A percentile compares a stretch with the other conserved stretches of the same genome.
phyloP scores from a whole-genome alignment of 2,329 filamentous ascomycete genomes.

The Beauveria varroae region DNA sequence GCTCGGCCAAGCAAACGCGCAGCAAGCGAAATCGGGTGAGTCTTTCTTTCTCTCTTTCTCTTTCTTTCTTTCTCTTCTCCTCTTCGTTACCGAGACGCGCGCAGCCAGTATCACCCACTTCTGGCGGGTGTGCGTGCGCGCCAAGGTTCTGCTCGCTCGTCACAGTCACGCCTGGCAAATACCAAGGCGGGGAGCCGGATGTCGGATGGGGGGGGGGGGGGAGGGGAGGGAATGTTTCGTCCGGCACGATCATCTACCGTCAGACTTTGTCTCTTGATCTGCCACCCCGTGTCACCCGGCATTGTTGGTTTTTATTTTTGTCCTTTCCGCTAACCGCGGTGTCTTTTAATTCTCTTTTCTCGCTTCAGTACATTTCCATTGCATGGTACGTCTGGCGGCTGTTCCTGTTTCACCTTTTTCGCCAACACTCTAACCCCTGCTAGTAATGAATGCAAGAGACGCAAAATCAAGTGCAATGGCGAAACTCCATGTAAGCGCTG shows the following conservation, averaged over 20 bases:
- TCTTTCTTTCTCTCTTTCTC: conserved; percentile 15
- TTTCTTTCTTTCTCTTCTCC: conserved; percentile 15
- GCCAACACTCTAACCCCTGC: background rate
- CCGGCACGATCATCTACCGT: background rate
- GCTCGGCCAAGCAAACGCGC: conserved; percentile 41
- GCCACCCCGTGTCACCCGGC: background rate
- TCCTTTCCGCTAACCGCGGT: background rate
- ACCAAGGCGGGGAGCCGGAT: background rate
- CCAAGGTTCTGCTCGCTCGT: background rate
- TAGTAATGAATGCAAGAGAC: conserved; percentile 67
- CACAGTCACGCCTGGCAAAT: background rate
- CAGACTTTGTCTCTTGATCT: background rate
- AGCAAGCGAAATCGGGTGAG: conserved; percentile 54
- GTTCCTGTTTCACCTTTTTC: background rate
- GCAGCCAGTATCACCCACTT: background rate
- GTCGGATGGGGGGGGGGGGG: background rate
- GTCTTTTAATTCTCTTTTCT: background rate
- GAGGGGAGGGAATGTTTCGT: too few relatives aligned
- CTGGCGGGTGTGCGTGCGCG: background rate
- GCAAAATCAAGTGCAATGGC: conserved; percentile 69
- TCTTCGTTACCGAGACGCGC: background rate
- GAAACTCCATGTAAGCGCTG: conserved; percentile 61
- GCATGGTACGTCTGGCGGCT: conserved; percentile 41
- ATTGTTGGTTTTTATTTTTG: background rate
- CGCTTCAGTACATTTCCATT: conserved; percentile 49